Percentiles rank a stretch among this genome's conserved stretches.
Evolutionary conservation across 495 filamentous ascomycete species (phyloP).

Genomic region (Thermothielavioides terrestris): DNA sequence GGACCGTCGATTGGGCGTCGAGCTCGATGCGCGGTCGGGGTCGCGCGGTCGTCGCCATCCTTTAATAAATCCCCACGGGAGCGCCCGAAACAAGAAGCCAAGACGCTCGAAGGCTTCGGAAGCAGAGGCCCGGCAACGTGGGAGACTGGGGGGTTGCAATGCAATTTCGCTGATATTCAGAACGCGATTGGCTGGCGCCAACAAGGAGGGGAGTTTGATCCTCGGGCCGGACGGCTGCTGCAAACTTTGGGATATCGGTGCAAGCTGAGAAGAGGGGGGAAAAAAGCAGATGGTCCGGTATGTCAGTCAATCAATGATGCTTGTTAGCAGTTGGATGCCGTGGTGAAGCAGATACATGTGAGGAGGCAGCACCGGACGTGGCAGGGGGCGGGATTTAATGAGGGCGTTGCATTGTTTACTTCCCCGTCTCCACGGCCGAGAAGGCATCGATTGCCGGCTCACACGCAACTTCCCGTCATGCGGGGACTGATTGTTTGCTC

Average conservation of each 20-base stretch:
- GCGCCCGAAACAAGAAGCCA: constrained; percentile 18
- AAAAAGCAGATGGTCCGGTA: constrained; percentile 16
- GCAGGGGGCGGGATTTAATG: constrained; percentile 1
- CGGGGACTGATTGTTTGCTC: not conserved
- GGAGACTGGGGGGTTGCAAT: constrained; percentile 12
- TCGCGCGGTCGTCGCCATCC: constrained; percentile 20
- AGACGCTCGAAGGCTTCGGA: constrained; percentile 11
- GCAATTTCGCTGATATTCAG: constrained; percentile 30
- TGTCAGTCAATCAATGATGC: constrained; percentile 26
- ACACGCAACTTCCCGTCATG: constrained; percentile 7
- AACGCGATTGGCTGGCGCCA: constrained; percentile 14
- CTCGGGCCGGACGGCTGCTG: constrained; percentile 8
- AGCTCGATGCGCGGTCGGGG: constrained; percentile 14
- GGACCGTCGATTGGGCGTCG: constrained; percentile 19
- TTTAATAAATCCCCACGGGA: constrained; percentile 13
- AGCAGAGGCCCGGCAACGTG: constrained; percentile 4
- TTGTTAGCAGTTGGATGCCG: constrained; percentile 19
- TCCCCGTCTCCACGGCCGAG: constrained; percentile 3
- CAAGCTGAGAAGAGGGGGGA: constrained; percentile 20
- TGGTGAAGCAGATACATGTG: constrained; percentile 2
- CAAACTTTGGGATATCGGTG: too few species aligned
- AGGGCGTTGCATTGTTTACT: constrained; percentile 19
- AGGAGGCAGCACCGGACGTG: not conserved
- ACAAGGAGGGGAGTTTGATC: constrained; percentile 20
- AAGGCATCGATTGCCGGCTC: constrained; percentile 5